Base-by-base conservation (phyloP, 371 early-diverging fungal genomes). In the Haplosporangium sp. region DNA sequence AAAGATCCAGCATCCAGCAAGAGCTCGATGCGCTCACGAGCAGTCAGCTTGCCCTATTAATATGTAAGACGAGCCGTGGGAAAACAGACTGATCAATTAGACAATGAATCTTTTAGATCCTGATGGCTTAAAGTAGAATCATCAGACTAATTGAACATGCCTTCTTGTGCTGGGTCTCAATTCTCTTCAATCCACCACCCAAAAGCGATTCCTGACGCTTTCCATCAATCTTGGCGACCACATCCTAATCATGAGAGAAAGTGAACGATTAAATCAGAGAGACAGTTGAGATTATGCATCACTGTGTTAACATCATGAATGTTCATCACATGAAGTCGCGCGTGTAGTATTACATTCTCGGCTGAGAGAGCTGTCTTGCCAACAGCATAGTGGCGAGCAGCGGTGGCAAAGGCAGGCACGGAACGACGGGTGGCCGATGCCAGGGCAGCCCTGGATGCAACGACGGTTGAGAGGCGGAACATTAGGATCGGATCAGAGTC, bases 31-130 rank as follows among this genome's bases (percentile, higher is more conserved):
- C 98, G 87, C 83, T 98, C 98, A 62, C 98, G 90, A 48, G 97
- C 98, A n/a, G 98, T 97, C 43, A 98, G 85, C 82, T 97, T 97
- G 50, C 98, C 98, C 93, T 96, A 64, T 55, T 23, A 11, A 51
- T 9, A 43, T 18, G 50, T 16, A 29, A 16, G 41, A 58, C 46
- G 50, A 20, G 18, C 52, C n/a, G 46, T 16, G 8, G 36, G 42
- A 38, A 43, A 38, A 46, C 14, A 43, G 36, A 20, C 18, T 43
- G 43, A 52, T 45, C 20, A 10, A 20, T 11, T 37, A 51, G 38
- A 14, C 52, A 45, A 12, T 47, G 48, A 23, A 41, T 23, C 18
- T 45, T 38, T 18, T 13, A 50, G 42, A 62, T 53, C 52, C 14
- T n/a, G 23, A 37, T 41, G 38, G 60, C 51, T 36, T 65, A 51